These are phyloP conservation scores for Aureobasidium sp. DNA, from an alignment of 2,329 filamentous ascomycete species.

Conservation along the genomic window DNA sequence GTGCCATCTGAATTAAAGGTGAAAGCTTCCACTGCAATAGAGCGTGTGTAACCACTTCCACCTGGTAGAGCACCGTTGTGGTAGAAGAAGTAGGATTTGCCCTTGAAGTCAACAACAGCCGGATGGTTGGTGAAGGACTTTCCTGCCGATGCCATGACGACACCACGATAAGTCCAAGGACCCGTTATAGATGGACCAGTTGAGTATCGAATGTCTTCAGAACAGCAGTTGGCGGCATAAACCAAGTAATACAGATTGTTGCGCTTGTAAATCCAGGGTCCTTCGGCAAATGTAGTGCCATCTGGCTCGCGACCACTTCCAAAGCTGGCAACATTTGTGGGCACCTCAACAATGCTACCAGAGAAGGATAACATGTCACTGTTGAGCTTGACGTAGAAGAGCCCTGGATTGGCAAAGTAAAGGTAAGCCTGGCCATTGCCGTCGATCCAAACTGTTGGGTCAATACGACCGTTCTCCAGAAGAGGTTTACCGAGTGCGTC, in stretches of 20 bases:
- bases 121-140: constrained; percentile 19
- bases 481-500: constrained; percentile 20
- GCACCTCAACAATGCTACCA: constrained; percentile 10
- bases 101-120: constrained; percentile 17
- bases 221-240: constrained; percentile 20
- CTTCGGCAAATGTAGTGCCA: constrained; percentile 20
- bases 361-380: constrained; percentile 17
- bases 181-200: constrained; percentile 16
- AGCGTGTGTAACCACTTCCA: constrained; percentile 17
- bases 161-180: constrained; percentile 22
- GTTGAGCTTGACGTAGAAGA: constrained; percentile 20
- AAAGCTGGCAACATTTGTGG: constrained; percentile 11
- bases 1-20: neutral
- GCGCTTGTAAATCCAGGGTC: constrained; percentile 17
- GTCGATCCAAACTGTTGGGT: constrained; percentile 19
- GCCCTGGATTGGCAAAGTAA: constrained; percentile 17
- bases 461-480: constrained; percentile 18
- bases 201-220: constrained; percentile 11
- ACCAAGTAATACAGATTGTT: constrained; percentile 17
- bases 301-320: neutral
- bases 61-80: constrained; percentile 16
- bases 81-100: constrained; percentile 21
- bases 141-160: constrained; percentile 18
- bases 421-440: constrained; percentile 20
- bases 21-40: constrained; percentile 17